phyloP scores from a whole-genome alignment of 768 basidiomycete species.

The Rhodotorula kratochvilovae region DNA sequence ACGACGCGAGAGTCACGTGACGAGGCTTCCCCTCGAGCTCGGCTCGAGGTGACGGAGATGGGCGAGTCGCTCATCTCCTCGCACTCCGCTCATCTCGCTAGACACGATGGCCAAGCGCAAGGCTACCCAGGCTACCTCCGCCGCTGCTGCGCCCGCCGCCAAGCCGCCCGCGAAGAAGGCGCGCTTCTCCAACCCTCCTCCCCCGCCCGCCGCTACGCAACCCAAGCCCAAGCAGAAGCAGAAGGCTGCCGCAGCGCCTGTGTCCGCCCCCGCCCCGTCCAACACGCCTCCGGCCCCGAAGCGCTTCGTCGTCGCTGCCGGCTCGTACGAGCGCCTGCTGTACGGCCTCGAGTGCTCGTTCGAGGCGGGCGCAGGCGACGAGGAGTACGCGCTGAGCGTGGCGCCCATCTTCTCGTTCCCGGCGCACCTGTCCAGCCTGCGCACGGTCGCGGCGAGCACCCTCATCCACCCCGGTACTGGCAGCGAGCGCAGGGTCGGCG shows the following conservation, averaged over 20 bases:
- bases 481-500: slow-evolving; percentile 59
- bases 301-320: slow-evolving; percentile 80
- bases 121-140: background rate
- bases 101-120: slow-evolving; percentile 27
- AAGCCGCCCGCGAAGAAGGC: slow-evolving; percentile 16
- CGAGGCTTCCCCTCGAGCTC: background rate
- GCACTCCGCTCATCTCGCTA: background rate
- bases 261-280: too few species aligned
- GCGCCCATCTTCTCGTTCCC: slow-evolving; percentile 93
- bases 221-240: slow-evolving; percentile 1
- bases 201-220: background rate
- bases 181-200: slow-evolving; percentile 30
- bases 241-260: background rate
- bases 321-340: slow-evolving; percentile 92
- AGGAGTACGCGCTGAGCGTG: slow-evolving; percentile 50
- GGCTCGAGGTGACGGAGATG: background rate
- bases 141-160: background rate
- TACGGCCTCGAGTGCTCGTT: slow-evolving; percentile 49
- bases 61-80: background rate
- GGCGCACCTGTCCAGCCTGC: slow-evolving; percentile 88
- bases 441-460: slow-evolving; percentile 72
- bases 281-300: slow-evolving; percentile 38
- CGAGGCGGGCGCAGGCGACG: slow-evolving; percentile 40
- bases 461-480: slow-evolving; percentile 15
- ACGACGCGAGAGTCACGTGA: too few species aligned